phyloP scores from a whole-genome alignment of 73 alveolate species.

The Paraurostyla sp. region DNA sequence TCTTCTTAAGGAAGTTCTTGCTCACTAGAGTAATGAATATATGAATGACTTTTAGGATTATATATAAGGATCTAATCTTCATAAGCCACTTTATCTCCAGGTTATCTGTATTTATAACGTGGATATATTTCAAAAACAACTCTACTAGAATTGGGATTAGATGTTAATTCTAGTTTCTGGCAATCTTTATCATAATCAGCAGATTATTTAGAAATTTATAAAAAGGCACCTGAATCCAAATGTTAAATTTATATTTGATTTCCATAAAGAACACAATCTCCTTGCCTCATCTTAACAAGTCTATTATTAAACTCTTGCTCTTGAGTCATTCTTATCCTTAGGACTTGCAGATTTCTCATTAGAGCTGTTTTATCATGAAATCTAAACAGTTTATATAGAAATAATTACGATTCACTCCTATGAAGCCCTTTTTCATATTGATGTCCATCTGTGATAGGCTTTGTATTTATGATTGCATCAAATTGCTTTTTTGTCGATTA shows the following conservation, averaged over 20 bases:
- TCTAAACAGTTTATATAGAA: not conserved
- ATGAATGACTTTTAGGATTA: conserved; percentile 2
- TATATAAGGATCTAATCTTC: conserved; percentile 49
- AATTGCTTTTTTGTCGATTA: conserved; percentile 2
- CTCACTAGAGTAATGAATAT: conserved; percentile 46
- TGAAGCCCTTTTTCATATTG: not conserved
- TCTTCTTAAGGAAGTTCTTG: conserved; percentile 25
- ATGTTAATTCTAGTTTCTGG: conserved; percentile 2
- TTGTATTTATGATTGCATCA: not conserved
- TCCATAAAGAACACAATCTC: conserved; percentile 61
- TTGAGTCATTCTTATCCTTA: conserved; percentile 23
- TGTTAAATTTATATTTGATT: conserved; percentile 57
- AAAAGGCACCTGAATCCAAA: conserved; percentile 45
- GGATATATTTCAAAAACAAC: conserved; percentile 49
- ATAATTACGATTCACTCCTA: conserved; percentile 29
- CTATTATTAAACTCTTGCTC: conserved; percentile 41
- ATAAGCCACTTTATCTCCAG: conserved; percentile 59
- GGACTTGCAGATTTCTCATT: conserved; percentile 19
- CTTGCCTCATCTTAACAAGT: conserved; percentile 25
- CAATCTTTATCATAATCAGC: conserved; percentile 36
- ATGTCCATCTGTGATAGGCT: not conserved
- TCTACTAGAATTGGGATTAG: conserved; percentile 20
- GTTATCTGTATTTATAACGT: conserved; percentile 60
- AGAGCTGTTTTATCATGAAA: conserved; percentile 3
- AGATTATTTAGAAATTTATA: conserved; percentile 25